A percentile compares a stretch with the other conserved stretches of the same genome.
Conservation (phyloP, 2,329 filamentous ascomycete genomes). For the Penicillium sp. region DNA sequence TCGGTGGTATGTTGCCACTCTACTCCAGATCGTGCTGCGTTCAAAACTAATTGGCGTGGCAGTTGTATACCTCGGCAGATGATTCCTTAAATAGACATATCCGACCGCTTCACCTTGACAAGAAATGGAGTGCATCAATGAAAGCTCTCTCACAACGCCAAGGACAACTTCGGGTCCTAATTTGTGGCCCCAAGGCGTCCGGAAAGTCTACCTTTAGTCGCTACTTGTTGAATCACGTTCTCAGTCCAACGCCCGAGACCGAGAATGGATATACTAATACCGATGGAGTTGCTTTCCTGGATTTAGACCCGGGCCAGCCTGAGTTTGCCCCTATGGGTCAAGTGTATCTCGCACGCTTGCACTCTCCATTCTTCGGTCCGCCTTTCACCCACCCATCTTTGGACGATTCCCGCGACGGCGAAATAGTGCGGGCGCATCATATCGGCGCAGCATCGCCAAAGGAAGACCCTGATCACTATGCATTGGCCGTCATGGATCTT, state of each 20-base stretch:
- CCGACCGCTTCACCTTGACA: conserved; percentile 37
- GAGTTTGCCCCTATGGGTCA: conserved; percentile 53
- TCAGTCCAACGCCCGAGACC: conserved; percentile 34
- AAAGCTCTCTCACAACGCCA: conserved; percentile 38
- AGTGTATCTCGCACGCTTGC: conserved; percentile 48
- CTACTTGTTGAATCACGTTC: conserved; percentile 48
- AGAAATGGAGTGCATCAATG: conserved; percentile 38
- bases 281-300: conserved; percentile 46
- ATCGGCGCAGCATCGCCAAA: conserved; percentile 47
- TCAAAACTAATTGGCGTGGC: conserved; percentile 12
- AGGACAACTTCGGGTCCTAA: conserved; percentile 37
- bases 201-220: conserved; percentile 55
- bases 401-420: conserved; percentile 28
- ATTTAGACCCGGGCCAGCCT: conserved; percentile 52
- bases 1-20: conserved; percentile 31
- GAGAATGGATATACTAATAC: conserved; percentile 25
- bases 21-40: not conserved
- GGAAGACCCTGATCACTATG: conserved; percentile 51
- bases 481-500: conserved; percentile 46
- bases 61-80: conserved; percentile 38
- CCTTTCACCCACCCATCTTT: conserved; percentile 46
- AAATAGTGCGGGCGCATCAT: conserved; percentile 45
- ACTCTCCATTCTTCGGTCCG: conserved; percentile 47
- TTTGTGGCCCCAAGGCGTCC: conserved; percentile 49
- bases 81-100: conserved; percentile 36